phyloP scores from a whole-genome alignment of 148 eudicot genomes.

The Rhododendron kiyosumense region DNA sequence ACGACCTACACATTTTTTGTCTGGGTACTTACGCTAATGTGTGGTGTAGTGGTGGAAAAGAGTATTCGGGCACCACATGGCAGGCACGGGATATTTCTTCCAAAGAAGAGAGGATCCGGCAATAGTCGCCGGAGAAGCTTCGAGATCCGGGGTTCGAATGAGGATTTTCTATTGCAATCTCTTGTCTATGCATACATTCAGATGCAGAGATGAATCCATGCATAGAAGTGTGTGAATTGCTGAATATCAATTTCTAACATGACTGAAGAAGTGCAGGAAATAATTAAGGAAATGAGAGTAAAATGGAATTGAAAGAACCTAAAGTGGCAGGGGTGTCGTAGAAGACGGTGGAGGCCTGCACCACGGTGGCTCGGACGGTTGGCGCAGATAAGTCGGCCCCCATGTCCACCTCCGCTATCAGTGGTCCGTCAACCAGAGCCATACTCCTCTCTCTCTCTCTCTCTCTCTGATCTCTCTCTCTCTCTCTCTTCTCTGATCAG shows the following conservation, averaged over 20 bases:
- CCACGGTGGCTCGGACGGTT: conserved; percentile 89
- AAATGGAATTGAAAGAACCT: conserved; percentile 25
- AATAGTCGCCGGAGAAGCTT: background rate
- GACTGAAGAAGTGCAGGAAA: background rate
- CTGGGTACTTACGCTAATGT: too few species aligned
- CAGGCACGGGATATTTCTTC: background rate
- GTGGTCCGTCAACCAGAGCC: conserved; percentile 49
- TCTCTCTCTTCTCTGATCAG: background rate
- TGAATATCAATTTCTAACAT: background rate
- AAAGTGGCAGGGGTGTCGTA: conserved; percentile 91
- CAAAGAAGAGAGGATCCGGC: background rate
- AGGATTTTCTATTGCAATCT: too few species aligned
- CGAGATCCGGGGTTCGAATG: too few species aligned
- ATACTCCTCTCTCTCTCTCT: conserved; percentile 15
- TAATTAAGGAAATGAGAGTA: background rate
- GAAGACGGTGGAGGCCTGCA: conserved; percentile 89
- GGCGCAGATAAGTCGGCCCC: conserved; percentile 43
- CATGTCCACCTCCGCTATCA: conserved; percentile 81
- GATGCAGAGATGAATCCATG: background rate
- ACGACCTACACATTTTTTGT: too few species aligned
- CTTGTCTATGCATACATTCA: background rate
- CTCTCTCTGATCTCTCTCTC: conserved; percentile 1
- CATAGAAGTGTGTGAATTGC: background rate
- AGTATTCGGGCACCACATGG: too few species aligned
- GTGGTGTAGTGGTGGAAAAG: too few species aligned